Evolutionary conservation across 352 stramenopile genomes (phyloP).

Genomic region (Globisporangium megalacanthum): DNA sequence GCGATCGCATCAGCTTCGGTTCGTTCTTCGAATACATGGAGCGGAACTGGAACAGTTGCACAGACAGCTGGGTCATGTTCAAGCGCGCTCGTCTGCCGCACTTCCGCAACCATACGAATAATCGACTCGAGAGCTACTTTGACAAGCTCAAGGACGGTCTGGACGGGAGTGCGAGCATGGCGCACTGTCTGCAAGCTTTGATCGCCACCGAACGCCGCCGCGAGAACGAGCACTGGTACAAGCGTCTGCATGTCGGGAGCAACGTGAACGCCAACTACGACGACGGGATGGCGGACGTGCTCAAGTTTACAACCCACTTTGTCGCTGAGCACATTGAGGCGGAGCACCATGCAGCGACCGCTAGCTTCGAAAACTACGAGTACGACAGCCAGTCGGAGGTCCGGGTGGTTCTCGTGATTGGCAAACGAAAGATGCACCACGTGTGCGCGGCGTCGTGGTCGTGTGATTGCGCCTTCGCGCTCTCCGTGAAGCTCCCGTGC

Average conservation of each 20-base stretch:
- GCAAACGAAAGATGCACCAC: neutral
- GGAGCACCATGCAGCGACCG: too few relatives aligned
- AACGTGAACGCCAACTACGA: conserved; percentile 15
- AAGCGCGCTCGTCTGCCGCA: neutral
- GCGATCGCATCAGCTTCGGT: neutral
- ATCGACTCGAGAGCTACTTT: conserved; percentile 24
- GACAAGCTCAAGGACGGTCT: conserved; percentile 21
- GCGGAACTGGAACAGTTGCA: neutral
- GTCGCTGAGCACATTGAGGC: conserved; percentile 13
- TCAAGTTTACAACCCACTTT: conserved; percentile 16
- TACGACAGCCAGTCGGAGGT: neutral
- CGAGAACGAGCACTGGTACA: neutral
- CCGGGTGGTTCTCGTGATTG: neutral
- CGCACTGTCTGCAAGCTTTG: neutral
- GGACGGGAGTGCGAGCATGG: conserved; percentile 2
- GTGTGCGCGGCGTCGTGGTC: neutral
- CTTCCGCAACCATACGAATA: conserved; percentile 16
- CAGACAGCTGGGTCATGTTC: conserved; percentile 17
- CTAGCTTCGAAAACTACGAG: neutral
- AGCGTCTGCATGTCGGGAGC: neutral
- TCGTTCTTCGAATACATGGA: neutral
- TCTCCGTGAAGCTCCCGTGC: too few relatives aligned
- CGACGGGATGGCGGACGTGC: conserved; percentile 12
- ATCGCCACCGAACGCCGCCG: neutral
- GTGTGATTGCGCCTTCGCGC: conserved; percentile 8